Evolutionary conservation across 1,284 basidiomycete species (phyloP).

Genomic region (Agroathelia rolfsii): DNA sequence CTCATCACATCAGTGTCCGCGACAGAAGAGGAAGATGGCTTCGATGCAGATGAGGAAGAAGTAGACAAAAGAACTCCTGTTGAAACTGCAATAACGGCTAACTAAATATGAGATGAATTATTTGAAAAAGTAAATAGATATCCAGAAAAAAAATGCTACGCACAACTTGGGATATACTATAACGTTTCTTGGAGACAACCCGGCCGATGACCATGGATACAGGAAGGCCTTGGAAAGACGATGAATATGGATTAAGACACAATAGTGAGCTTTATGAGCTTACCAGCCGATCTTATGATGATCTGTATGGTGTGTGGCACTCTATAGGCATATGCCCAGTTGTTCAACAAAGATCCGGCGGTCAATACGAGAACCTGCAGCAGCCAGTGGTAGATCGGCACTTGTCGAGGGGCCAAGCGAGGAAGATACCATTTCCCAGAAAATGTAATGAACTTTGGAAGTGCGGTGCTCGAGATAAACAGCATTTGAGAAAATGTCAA

Average conservation of each 20-base stretch:
- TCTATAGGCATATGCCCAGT: slow-evolving; percentile 74
- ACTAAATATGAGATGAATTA: slow-evolving; percentile 28
- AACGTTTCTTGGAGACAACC: slow-evolving; percentile 46
- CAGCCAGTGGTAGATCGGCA: slow-evolving; percentile 67
- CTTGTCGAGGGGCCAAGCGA: slow-evolving; percentile 51
- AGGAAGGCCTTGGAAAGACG: slow-evolving; percentile 36
- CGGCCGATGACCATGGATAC: slow-evolving; percentile 63
- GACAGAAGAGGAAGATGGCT: slow-evolving; percentile 32
- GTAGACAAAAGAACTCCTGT: slow-evolving; percentile 71
- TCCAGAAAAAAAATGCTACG: slow-evolving; percentile 12
- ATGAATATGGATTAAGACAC: too few species aligned
- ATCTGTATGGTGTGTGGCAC: slow-evolving; percentile 81
- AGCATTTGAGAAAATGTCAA: slow-evolving; percentile 80
- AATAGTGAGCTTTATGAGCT: slow-evolving; percentile 21
- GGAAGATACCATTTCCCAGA: slow-evolving; percentile 27
- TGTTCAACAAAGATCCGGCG: slow-evolving; percentile 69
- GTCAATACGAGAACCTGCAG: slow-evolving; percentile 71
- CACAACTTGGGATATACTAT: slow-evolving; percentile 57
- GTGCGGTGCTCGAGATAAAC: slow-evolving; percentile 57
- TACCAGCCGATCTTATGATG: slow-evolving; percentile 81
- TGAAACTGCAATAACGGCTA: slow-evolving; percentile 67
- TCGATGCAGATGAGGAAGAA: too few species aligned
- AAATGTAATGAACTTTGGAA: slow-evolving; percentile 46
- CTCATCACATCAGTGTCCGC: too few species aligned
- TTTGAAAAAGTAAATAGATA: slow-evolving; percentile 1